phyloP scores from a whole-genome alignment of 106 monocot species.

The Acanthochlamys bracteata region DNA sequence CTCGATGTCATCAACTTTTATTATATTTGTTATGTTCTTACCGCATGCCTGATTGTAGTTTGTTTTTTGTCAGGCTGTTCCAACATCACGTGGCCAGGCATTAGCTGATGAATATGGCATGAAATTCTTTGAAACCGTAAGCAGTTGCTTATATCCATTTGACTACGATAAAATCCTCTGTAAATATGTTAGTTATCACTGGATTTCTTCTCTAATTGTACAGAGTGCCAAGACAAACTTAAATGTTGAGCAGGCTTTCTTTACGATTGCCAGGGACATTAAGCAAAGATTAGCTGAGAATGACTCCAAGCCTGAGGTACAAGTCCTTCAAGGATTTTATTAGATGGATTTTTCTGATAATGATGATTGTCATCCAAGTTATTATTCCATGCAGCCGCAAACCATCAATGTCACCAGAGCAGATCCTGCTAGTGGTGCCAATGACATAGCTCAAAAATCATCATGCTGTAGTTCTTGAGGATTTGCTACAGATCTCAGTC shows the following conservation, averaged over 20 bases:
- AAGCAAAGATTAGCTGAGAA: slow-evolving; percentile 84
- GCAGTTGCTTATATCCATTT: too few species aligned
- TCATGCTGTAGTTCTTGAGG: background rate
- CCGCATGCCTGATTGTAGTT: too few species aligned
- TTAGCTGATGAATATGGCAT: slow-evolving; percentile 95
- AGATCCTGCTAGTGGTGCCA: background rate
- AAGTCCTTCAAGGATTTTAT: too few species aligned
- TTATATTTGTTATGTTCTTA: too few species aligned
- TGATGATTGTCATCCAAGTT: too few species aligned
- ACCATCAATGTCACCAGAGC: background rate
- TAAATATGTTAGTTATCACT: too few species aligned
- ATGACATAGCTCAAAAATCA: background rate
- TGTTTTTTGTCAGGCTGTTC: slow-evolving; percentile 50
- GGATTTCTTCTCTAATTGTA: background rate
- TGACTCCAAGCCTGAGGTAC: slow-evolving; percentile 78
- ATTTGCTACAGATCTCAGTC: too few species aligned
- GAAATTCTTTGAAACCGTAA: slow-evolving; percentile 88
- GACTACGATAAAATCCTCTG: too few species aligned
- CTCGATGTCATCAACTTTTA: background rate
- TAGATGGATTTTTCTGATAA: too few species aligned
- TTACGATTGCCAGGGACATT: slow-evolving; percentile 88
- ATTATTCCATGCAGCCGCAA: background rate
- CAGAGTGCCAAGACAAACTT: slow-evolving; percentile 98
- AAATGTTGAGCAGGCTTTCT: slow-evolving; percentile 94
- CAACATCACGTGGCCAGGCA: slow-evolving; percentile 86